Percentiles rank a stretch among this genome's conserved stretches.
Conservation (phyloP, 2,329 filamentous ascomycete species). For the Fragosphaeria purpurea region DNA sequence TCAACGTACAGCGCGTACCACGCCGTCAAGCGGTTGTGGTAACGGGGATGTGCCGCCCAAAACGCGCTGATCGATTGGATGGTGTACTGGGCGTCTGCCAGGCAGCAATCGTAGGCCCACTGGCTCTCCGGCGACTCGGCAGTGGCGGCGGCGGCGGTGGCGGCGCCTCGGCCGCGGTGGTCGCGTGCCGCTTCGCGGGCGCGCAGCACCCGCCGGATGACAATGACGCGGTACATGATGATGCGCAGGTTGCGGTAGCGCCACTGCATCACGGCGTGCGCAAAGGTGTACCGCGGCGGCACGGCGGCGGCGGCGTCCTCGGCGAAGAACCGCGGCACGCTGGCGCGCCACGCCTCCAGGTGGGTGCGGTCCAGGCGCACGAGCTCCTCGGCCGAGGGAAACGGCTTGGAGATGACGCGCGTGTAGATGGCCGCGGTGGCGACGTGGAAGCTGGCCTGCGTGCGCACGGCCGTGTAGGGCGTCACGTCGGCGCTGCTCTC, state of each 20-base stretch:
- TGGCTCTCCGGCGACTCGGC: background rate
- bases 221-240: constrained; percentile 36
- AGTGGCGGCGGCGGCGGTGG: constrained; percentile 9
- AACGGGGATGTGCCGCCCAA: constrained; percentile 22
- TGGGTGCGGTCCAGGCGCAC: constrained; percentile 28
- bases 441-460: constrained; percentile 26
- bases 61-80: constrained; percentile 29
- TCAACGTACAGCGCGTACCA: constrained; percentile 29
- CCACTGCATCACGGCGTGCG: constrained; percentile 33
- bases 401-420: constrained; percentile 32
- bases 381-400: constrained; percentile 30
- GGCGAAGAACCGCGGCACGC: constrained; percentile 26
- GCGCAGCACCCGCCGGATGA: constrained; percentile 27
- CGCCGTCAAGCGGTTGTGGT: constrained; percentile 29
- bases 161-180: background rate
- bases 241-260: constrained; percentile 34
- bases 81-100: constrained; percentile 29
- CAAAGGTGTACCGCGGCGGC: constrained; percentile 26
- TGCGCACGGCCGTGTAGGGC: constrained; percentile 30
- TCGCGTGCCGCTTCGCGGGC: no score
- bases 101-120: constrained; percentile 25
- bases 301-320: constrained; percentile 18
- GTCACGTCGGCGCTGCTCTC: constrained; percentile 28
- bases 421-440: constrained; percentile 34
- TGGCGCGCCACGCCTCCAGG: constrained; percentile 27